Evolutionary conservation across 1,284 basidiomycete genomes (phyloP).

Genomic region (Apiotrichum gamsii): DNA sequence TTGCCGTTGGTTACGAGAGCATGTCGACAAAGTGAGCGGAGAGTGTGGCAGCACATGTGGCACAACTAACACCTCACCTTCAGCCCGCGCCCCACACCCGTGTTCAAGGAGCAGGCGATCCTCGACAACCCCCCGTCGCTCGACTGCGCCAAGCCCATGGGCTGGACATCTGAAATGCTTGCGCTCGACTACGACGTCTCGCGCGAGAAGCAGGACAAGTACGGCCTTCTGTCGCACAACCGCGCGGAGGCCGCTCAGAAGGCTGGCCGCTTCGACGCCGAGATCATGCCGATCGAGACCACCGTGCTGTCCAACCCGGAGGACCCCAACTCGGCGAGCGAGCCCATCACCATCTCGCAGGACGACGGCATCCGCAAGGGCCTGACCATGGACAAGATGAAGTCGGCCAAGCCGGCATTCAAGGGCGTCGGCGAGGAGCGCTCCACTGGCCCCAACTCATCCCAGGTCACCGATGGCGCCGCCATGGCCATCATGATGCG

Average conservation of each 20-base stretch:
- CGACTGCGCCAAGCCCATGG: slow-evolving; percentile 82
- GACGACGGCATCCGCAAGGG: slow-evolving; percentile 79
- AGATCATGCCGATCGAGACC: slow-evolving; percentile 75
- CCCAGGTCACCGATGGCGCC: slow-evolving; percentile 80
- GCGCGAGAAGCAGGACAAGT: slow-evolving; percentile 71
- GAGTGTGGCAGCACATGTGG: too few relatives aligned
- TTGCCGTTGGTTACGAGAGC: slow-evolving; percentile 76
- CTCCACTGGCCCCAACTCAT: slow-evolving; percentile 71
- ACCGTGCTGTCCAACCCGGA: slow-evolving; percentile 22
- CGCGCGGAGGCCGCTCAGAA: slow-evolving; percentile 60
- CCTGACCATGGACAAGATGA: slow-evolving; percentile 64
- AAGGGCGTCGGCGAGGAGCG: slow-evolving; percentile 74
- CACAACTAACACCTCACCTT: neutral
- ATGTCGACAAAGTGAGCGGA: slow-evolving; percentile 62
- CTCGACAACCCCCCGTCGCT: slow-evolving; percentile 58
- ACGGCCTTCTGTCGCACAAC: slow-evolving; percentile 71
- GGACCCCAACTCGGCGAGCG: slow-evolving; percentile 30
- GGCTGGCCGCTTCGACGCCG: slow-evolving; percentile 62
- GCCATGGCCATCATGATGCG: slow-evolving; percentile 81
- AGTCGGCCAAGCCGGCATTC: slow-evolving; percentile 70
- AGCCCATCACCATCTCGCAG: slow-evolving; percentile 56
- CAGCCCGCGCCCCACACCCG: slow-evolving; percentile 69
- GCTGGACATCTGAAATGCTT: slow-evolving; percentile 86
- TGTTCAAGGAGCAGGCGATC: slow-evolving; percentile 66
- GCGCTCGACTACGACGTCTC: slow-evolving; percentile 67